A percentile compares a stretch with the other conserved stretches of the same genome.
phyloP scores from a whole-genome alignment of 2,329 filamentous ascomycete genomes.

The Trichoderma sp. region DNA sequence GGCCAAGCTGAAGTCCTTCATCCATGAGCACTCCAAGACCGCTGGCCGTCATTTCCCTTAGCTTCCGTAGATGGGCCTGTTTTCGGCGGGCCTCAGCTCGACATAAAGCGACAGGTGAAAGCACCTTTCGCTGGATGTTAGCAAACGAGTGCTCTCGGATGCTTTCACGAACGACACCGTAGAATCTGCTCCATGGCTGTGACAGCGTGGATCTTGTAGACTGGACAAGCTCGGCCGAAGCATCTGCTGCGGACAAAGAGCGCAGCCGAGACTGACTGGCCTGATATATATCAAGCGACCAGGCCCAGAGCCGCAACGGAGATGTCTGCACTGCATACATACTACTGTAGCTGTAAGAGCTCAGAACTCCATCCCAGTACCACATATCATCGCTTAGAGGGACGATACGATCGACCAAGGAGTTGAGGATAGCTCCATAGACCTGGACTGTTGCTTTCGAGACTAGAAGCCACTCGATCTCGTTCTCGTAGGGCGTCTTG shows the following conservation, averaged over 20 bases:
- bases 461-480: slow-evolving; percentile 88
- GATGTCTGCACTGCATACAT: slow-evolving; percentile 87
- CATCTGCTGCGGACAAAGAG: slow-evolving; percentile 38
- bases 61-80: slow-evolving; percentile 68
- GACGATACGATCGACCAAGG: slow-evolving; percentile 79
- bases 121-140: slow-evolving; percentile 70
- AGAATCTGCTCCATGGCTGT: slow-evolving; percentile 70
- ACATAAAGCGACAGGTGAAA: slow-evolving; percentile 77
- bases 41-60: slow-evolving; percentile 81
- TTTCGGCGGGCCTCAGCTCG: slow-evolving; percentile 77
- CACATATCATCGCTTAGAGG: slow-evolving; percentile 84
- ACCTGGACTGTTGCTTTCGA: slow-evolving; percentile 92
- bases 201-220: slow-evolving; percentile 48
- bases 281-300: slow-evolving; percentile 69
- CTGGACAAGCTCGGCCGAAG: slow-evolving; percentile 41
- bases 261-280: slow-evolving; percentile 58
- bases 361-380: slow-evolving; percentile 92
- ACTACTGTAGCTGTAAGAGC: slow-evolving; percentile 75
- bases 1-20: slow-evolving; percentile 74
- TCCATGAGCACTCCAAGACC: slow-evolving; percentile 86
- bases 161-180: slow-evolving; percentile 75
- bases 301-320: slow-evolving; percentile 73
- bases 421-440: slow-evolving; percentile 78
- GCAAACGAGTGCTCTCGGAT: slow-evolving; percentile 72
- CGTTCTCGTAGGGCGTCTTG: slow-evolving; percentile 65